phyloP scores from a whole-genome alignment of 202 grass and related monocot species.

The Zoysia matrella region DNA sequence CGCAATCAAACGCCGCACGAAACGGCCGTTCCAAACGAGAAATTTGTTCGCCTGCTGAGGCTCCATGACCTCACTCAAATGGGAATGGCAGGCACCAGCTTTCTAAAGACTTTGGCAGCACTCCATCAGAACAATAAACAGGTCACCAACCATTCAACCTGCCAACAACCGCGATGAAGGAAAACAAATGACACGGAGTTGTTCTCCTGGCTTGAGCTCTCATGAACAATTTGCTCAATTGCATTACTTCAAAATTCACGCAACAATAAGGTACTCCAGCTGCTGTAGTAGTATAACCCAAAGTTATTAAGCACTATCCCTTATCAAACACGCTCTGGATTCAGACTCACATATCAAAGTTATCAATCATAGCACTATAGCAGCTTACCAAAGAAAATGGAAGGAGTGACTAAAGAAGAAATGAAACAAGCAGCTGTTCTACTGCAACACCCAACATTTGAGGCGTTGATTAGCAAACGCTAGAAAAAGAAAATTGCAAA shows the following conservation, averaged over 20 bases:
- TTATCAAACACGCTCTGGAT: constrained; percentile 27
- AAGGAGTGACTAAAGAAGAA: background rate
- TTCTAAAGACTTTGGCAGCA: constrained; percentile 42
- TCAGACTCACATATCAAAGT: background rate
- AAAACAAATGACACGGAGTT: background rate
- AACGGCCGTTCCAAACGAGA: constrained; percentile 4
- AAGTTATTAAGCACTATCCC: constrained; percentile 21
- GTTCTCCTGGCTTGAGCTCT: background rate
- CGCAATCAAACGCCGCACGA: constrained; percentile 48
- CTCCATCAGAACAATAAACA: constrained; percentile 4
- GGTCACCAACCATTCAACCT: constrained; percentile 33
- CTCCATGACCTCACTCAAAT: background rate
- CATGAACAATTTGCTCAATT: constrained; percentile 24
- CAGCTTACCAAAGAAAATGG: background rate
- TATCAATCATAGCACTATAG: background rate
- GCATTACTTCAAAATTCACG: constrained; percentile 31
- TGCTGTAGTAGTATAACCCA: background rate
- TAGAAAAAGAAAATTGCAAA: constrained; percentile 36
- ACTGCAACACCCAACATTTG: constrained; percentile 10
- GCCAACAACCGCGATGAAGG: background rate
- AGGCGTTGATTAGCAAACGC: constrained; percentile 25
- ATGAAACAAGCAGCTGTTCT: constrained; percentile 34
- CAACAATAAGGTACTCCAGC: background rate
- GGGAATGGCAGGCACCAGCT: constrained; percentile 1
- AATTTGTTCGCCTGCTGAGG: background rate